phyloP scores from a whole-genome alignment of 768 basidiomycete species.

The Lanmaoa rubissima region DNA sequence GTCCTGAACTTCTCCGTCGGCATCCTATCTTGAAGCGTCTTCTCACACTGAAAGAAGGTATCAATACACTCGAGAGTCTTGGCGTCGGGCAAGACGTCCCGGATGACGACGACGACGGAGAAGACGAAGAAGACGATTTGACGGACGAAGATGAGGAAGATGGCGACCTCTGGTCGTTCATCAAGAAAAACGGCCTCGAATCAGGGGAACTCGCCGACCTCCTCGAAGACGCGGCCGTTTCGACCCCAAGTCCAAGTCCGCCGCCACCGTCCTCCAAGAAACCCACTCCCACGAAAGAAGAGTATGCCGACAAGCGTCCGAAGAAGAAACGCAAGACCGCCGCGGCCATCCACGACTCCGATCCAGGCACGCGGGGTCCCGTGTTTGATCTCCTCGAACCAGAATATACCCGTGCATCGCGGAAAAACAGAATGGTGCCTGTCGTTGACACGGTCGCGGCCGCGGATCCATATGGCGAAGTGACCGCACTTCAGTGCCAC shows the following conservation, averaged over 20 bases:
- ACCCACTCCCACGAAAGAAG: slow-evolving; percentile 6
- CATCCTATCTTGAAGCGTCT: slow-evolving; percentile 78
- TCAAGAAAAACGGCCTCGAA: slow-evolving; percentile 38
- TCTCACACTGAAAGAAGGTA: slow-evolving; percentile 76
- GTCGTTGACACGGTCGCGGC: slow-evolving; percentile 7
- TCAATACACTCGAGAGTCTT: slow-evolving; percentile 81
- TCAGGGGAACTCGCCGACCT: slow-evolving; percentile 54
- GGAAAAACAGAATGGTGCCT: slow-evolving; percentile 10
- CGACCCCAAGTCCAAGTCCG: slow-evolving; percentile 8
- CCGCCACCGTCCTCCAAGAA: slow-evolving; percentile 4
- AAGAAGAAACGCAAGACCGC: slow-evolving; percentile 59
- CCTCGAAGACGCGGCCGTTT: slow-evolving; percentile 47
- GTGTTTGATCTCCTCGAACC: slow-evolving; percentile 83
- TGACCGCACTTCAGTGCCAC: slow-evolving; percentile 58
- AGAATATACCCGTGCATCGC: slow-evolving; percentile 38
- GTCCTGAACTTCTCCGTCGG: slow-evolving; percentile 58
- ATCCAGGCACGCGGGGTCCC: slow-evolving; percentile 30
- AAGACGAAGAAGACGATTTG: slow-evolving; percentile 27
- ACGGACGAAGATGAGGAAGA: slow-evolving; percentile 40
- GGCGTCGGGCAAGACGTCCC: slow-evolving; percentile 60
- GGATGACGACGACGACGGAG: slow-evolving; percentile 42
- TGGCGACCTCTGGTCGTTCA: slow-evolving; percentile 44
- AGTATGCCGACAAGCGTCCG: slow-evolving; percentile 25
- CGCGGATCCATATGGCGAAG: slow-evolving; percentile 67
- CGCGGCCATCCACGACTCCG: slow-evolving; percentile 11